Evolutionary conservation across 805 yeast genomes (phyloP).

Genomic region (Teunomyces kruisii): DNA sequence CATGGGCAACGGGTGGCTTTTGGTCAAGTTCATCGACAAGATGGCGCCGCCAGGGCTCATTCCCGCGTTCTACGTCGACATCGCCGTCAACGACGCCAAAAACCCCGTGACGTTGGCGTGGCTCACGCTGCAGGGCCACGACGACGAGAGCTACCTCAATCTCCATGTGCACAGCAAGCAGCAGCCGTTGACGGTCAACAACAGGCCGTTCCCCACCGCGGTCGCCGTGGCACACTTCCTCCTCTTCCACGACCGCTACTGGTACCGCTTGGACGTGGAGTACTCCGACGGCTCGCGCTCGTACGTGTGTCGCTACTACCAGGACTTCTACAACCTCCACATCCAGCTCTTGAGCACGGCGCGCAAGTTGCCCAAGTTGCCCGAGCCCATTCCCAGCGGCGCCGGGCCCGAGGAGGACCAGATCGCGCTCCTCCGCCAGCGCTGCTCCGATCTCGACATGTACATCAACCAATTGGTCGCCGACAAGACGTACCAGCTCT

Average conservation of each 20-base stretch:
- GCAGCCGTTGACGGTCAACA: slow-evolving; percentile 27
- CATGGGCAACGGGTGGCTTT: slow-evolving; percentile 53
- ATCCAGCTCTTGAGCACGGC: slow-evolving; percentile 19
- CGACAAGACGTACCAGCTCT: slow-evolving; percentile 27
- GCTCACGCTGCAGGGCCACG: slow-evolving; percentile 17
- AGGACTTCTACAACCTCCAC: slow-evolving; percentile 51
- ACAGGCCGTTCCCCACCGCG: slow-evolving; percentile 30
- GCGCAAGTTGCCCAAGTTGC: slow-evolving; percentile 38
- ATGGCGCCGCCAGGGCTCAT: slow-evolving; percentile 48
- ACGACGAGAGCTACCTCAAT: slow-evolving; percentile 23
- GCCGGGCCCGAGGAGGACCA: slow-evolving; percentile 11
- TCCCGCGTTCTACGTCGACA: slow-evolving; percentile 50
- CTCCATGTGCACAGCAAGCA: slow-evolving; percentile 24
- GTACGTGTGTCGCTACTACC: slow-evolving; percentile 49
- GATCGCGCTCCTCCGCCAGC: slow-evolving; percentile 24
- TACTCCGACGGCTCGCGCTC: slow-evolving; percentile 35
- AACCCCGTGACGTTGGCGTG: slow-evolving; percentile 40
- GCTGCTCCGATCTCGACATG: slow-evolving; percentile 41
- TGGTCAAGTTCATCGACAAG: slow-evolving; percentile 54
- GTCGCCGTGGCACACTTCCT: slow-evolving; percentile 42
- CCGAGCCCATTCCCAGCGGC: slow-evolving; percentile 45
- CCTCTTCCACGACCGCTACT: slow-evolving; percentile 43
- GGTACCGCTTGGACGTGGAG: slow-evolving; percentile 50
- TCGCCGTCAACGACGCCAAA: slow-evolving; percentile 41
- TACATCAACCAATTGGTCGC: slow-evolving; percentile 37